These are phyloP conservation scores for Kodamaea laetipori DNA, from an alignment of 805 yeast genomes.

Conservation along the genomic window DNA sequence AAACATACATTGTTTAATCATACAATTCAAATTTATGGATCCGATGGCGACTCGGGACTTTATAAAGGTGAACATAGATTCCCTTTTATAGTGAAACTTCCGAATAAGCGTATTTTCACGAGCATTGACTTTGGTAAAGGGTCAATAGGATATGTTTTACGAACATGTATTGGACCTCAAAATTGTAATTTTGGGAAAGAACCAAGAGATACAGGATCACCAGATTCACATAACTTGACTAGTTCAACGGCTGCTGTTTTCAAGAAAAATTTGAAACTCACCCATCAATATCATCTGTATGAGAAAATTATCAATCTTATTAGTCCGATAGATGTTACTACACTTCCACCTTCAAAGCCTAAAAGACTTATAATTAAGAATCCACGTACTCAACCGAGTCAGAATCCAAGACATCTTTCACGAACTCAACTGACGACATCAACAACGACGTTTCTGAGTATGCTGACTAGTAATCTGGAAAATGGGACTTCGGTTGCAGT, in stretches of 20 bases:
- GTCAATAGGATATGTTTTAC: slow-evolving; percentile 66
- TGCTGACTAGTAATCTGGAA: slow-evolving; percentile 3
- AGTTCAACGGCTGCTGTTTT: neutral
- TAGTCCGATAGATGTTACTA: slow-evolving; percentile 74
- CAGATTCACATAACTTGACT: neutral
- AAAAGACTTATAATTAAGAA: slow-evolving; percentile 64
- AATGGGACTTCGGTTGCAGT: slow-evolving; percentile 32
- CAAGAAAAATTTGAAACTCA: slow-evolving; percentile 1
- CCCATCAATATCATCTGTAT: slow-evolving; percentile 23
- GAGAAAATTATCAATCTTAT: slow-evolving; percentile 62
- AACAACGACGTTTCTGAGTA: slow-evolving; percentile 1
- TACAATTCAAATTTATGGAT: slow-evolving; percentile 60
- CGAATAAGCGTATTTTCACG: slow-evolving; percentile 69
- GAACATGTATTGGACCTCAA: slow-evolving; percentile 45
- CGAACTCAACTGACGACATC: slow-evolving; percentile 34
- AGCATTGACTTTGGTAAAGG: slow-evolving; percentile 85
- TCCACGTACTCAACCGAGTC: slow-evolving; percentile 31
- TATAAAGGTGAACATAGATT: slow-evolving; percentile 84
- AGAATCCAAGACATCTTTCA: slow-evolving; percentile 21
- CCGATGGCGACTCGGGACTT: slow-evolving; percentile 41
- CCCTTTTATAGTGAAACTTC: slow-evolving; percentile 83
- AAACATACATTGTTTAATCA: slow-evolving; percentile 59
- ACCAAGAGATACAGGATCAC: neutral
- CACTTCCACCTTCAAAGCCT: slow-evolving; percentile 65
- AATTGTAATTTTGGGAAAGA: slow-evolving; percentile 11